Evolutionary conservation across 176 grass and related monocot genomes (phyloP), one percentile per base, ranked within the genome.

Genomic region (Eleusine indica): DNA sequence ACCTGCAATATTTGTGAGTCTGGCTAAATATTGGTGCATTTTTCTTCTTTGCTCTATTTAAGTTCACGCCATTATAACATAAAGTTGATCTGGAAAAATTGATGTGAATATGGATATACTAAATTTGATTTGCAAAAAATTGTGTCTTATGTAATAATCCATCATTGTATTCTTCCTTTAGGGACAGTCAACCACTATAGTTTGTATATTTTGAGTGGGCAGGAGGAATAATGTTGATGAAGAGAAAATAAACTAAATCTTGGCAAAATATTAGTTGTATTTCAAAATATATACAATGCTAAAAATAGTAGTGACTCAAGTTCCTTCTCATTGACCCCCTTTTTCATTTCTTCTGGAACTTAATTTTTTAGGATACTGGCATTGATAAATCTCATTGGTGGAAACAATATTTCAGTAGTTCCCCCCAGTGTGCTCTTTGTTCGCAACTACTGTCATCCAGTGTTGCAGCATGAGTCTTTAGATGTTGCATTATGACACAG

Each of bases 1-100:
- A 91, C 82, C 79, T 97, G 58, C 94, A 97, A 71, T 97, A 93
- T 89, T 64, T 97, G 94, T 97, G 76, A 91, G 86, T 66, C 15
- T 71, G 18, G 15, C 22, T 66, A 43, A 18, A 29, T 15, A 68
- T n/a, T 68, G 1, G 6, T 21, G 2, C 46, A 10, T 39, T 56
- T 78, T 49, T 37, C 11, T 74, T 84, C 11, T 74, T 7, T 42
- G 17, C 39, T 37, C 6, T 42, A 38, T 84, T 41, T 52, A 41
- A 52, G 30, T 19, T 35, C 2, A 61, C 7, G 7, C 21, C 57
- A 25, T 61, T 61, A 25, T 22, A 60, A 60, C 58, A 61, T 61
- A 25, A 64, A 64, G 21, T 61, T 61, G 10, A 32, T 30, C 3
- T 30, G 28, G 1, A 32, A 61, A 61, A 9, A 10, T 22, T 22